Base-by-base conservation (phyloP, 2,329 filamentous ascomycete species). In the Pseudocercospora vitis region DNA sequence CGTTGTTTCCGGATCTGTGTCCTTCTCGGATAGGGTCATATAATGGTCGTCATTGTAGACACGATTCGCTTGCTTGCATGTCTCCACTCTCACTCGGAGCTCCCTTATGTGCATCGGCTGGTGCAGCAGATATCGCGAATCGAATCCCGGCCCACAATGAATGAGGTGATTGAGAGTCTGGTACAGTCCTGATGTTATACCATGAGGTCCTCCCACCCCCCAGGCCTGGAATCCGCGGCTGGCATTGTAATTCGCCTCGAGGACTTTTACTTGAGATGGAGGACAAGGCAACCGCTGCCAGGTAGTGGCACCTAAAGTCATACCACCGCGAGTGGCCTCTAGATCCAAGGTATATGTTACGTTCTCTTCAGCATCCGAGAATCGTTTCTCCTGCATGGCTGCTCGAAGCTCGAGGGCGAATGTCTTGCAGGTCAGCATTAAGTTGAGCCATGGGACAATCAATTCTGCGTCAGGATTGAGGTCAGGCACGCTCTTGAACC, bases 401-500 rank as follows among this genome's bases (percentile, higher is more conserved):
- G 57, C 48, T 23, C 39, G 55, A 18, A 63, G 45, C 31, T 63
- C 60, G 7, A 42, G 14, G 12, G 57, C 58, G 14, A 56, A 35
- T 2, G 49, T 49, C 23, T 53, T 58, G 48, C 59, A 62, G 19
- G 53, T 57, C n/a, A 55, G 53, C 50, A 58, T 56, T 18, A 62
- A 46, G 14, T 33, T 55, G 14, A 60, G 44, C 61, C 61, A 63
- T 8, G 61, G 56, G 8, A 63, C 31, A 11, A 29, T 31, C 26
- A 61, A 39, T n/a, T 14, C 19, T 14, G 52, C 45, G 35, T 52
- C 32, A 4, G 16, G 26, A 19, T 53, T 53, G 19, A 53, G 46
- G 18, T 49, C 52, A 4, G 58, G 60, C 4, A 61, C 49, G 46
- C 75, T 73, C 46, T 72, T 71, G 65, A 76, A 80, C 33, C 76